phyloP scores from a whole-genome alignment of 371 early-diverging fungal genomes.

The Umbelopsis sp. region DNA sequence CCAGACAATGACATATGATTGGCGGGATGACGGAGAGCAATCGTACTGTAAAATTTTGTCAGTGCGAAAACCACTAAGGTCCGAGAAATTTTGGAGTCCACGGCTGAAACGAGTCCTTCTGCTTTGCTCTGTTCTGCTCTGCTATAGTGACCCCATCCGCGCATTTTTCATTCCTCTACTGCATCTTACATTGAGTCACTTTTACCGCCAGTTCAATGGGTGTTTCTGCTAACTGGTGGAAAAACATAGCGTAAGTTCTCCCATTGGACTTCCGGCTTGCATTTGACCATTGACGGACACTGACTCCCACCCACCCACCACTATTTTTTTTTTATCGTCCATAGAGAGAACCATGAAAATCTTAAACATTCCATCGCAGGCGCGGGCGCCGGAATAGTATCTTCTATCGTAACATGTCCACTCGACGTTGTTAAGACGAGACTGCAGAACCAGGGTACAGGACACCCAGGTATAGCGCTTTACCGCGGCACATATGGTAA shows the following conservation, averaged over 20 bases:
- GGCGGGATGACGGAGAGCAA: no score
- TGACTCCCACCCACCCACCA: background rate
- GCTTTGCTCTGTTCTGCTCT: background rate
- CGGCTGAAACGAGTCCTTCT: background rate
- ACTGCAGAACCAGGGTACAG: slow-evolving; percentile 87
- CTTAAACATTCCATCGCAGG: slow-evolving; percentile 82
- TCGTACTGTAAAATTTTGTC: background rate
- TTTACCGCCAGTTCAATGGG: slow-evolving; percentile 14
- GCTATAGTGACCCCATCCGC: background rate
- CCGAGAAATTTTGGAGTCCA: background rate
- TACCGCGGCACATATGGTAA: slow-evolving; percentile 17
- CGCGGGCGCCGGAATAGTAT: slow-evolving; percentile 82
- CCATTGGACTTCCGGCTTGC: background rate
- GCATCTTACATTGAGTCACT: background rate
- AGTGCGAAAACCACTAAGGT: background rate
- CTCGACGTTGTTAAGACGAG: slow-evolving; percentile 95
- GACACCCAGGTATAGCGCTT: slow-evolving; percentile 29
- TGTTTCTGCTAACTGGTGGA: slow-evolving; percentile 31
- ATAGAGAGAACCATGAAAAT: slow-evolving; percentile 58
- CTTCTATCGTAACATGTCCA: slow-evolving; percentile 87
- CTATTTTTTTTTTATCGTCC: background rate
- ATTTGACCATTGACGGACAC: background rate
- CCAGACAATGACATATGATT: no score
- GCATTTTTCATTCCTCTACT: background rate
- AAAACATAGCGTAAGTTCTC: slow-evolving; percentile 30